These are phyloP conservation scores for Rhynchosporium secalis DNA, from an alignment of 2,329 filamentous ascomycete species.

Conservation along the genomic window DNA sequence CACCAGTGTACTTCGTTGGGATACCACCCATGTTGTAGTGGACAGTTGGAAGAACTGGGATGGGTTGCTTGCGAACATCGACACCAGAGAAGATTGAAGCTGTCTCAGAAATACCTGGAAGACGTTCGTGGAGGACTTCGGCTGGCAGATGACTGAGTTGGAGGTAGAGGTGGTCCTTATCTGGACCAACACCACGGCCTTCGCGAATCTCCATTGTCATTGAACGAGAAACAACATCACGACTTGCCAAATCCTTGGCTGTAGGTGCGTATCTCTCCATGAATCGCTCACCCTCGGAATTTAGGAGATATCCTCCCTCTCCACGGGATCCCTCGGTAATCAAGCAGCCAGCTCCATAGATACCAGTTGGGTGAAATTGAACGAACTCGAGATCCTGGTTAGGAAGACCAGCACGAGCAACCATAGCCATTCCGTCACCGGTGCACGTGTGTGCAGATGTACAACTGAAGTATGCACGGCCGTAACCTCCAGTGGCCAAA, in stretches of 20 bases:
- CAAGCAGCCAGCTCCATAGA: slow-evolving; percentile 96
- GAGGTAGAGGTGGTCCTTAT: slow-evolving; percentile 98
- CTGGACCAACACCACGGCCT: slow-evolving; percentile 91
- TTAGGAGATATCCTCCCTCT: slow-evolving; percentile 96
- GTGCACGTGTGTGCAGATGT: slow-evolving; percentile 98
- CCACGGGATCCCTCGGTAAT: slow-evolving; percentile 98
- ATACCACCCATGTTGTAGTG: slow-evolving; percentile 99
- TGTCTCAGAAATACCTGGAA: slow-evolving; percentile 98
- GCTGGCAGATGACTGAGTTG: slow-evolving; percentile 93
- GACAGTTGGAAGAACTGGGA: slow-evolving; percentile 92
- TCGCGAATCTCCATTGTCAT: slow-evolving; percentile 99
- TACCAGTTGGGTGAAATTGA: slow-evolving; percentile 98
- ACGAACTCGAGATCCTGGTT: slow-evolving; percentile 99
- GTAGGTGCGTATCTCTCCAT: slow-evolving; percentile 99
- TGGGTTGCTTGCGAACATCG: slow-evolving; percentile 95
- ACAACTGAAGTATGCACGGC: slow-evolving; percentile 96
- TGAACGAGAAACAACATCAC: slow-evolving; percentile 93
- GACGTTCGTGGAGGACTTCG: slow-evolving; percentile 90
- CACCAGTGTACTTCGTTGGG: slow-evolving; percentile 93
- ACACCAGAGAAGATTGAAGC: slow-evolving; percentile 96
- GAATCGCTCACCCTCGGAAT: slow-evolving; percentile 97
- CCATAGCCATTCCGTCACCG: slow-evolving; percentile 99
- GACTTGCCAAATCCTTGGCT: slow-evolving; percentile 94
- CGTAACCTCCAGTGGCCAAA: slow-evolving; percentile 94
- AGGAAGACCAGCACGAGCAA: slow-evolving; percentile 92